Conservation (phyloP, 2,329 filamentous ascomycete genomes). For the Talaromyces sp. region DNA sequence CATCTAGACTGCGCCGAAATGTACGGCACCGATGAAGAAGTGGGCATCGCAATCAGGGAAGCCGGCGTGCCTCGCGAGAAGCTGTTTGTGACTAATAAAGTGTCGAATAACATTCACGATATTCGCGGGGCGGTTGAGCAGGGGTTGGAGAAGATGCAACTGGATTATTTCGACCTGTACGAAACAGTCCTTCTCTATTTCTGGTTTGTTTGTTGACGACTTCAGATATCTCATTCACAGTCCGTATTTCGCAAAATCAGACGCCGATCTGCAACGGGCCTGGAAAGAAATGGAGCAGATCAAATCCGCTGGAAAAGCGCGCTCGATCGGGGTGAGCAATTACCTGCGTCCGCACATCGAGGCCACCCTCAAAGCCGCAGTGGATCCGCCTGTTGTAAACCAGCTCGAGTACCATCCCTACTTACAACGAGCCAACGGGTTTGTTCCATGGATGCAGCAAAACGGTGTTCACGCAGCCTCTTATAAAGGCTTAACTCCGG, state of each 20-base stretch:
- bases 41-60: constrained; percentile 58
- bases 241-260: constrained; percentile 57
- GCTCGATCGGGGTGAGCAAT: constrained; percentile 48
- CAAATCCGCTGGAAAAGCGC: constrained; percentile 37
- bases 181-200: constrained; percentile 32
- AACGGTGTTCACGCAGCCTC: not conserved
- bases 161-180: constrained; percentile 64
- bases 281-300: constrained; percentile 46
- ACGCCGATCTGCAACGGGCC: constrained; percentile 51
- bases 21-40: constrained; percentile 61
- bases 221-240: constrained; percentile 19
- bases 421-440: not conserved
- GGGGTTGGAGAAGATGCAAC: constrained; percentile 55
- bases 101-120: constrained; percentile 60
- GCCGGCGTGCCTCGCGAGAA: constrained; percentile 54
- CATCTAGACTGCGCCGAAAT: constrained; percentile 48
- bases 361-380: constrained; percentile 37
- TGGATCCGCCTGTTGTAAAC: constrained; percentile 43
- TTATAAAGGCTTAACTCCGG: not conserved
- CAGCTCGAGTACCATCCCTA: constrained; percentile 50
- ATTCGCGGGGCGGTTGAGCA: constrained; percentile 57
- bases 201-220: not conserved
- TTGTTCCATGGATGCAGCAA: not conserved
- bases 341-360: constrained; percentile 45
- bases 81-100: constrained; percentile 61